A percentile compares a stretch with the other conserved stretches of the same genome.
phyloP scores from a whole-genome alignment of 1,284 basidiomycete species.

The Apiotrichum veenhuisii region DNA sequence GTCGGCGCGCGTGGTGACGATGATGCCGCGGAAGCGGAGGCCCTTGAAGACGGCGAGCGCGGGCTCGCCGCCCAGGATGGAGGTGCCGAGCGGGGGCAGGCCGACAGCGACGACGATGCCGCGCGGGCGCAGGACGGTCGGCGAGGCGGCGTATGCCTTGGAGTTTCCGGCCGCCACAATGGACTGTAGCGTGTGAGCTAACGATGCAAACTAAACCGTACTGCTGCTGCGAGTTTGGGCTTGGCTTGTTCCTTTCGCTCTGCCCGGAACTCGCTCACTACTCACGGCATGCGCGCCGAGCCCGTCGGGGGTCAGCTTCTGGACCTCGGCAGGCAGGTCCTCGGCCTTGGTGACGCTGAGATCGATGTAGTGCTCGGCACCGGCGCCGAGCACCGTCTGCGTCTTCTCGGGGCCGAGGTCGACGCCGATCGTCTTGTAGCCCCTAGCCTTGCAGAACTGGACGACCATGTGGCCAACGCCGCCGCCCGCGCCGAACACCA shows the following conservation, averaged over 20 bases:
- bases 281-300: conserved; percentile 15
- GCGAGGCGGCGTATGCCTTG: conserved; percentile 17
- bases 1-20: conserved; percentile 30
- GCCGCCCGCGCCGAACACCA: conserved; percentile 16
- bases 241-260: neutral
- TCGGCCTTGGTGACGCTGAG: conserved; percentile 5
- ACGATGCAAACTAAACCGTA: neutral
- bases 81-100: conserved; percentile 24
- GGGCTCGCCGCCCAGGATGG: conserved; percentile 38
- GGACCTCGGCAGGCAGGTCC: conserved; percentile 11
- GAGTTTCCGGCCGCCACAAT: conserved; percentile 20
- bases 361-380: conserved; percentile 16
- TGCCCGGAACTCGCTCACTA: neutral
- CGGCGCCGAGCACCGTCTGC: conserved; percentile 6
- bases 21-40: conserved; percentile 45
- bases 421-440: conserved; percentile 18
- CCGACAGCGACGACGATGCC: conserved; percentile 18
- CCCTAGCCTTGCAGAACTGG: conserved; percentile 19
- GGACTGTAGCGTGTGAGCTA: neutral
- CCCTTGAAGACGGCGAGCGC: conserved; percentile 44
- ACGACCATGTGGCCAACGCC: conserved; percentile 22
- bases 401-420: conserved; percentile 18
- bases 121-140: conserved; percentile 11
- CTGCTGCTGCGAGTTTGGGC: too few species aligned
- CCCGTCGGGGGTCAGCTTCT: conserved; percentile 13